Percentiles rank a stretch among this genome's conserved stretches.
These are phyloP conservation scores for Dendryphion nanum DNA, from an alignment of 2,329 filamentous ascomycete genomes.

Conservation along the genomic window DNA sequence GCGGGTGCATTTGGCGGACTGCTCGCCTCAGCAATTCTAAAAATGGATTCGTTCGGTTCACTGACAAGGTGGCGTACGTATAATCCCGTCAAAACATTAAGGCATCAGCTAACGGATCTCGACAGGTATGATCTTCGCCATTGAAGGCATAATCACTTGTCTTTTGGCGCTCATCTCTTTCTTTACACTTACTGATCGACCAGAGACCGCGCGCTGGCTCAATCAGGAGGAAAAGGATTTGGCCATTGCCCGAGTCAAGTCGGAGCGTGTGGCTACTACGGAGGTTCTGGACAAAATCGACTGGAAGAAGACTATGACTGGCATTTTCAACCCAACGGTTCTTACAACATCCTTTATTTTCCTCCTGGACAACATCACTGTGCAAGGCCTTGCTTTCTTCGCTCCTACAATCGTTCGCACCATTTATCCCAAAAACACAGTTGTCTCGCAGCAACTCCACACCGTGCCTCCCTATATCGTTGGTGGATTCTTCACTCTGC, in stretches of 20 bases:
- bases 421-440: conserved; percentile 60
- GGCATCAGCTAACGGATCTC: too few species aligned
- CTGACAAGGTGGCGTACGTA: conserved; percentile 60
- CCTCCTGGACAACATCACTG: conserved; percentile 67
- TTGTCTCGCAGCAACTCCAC: conserved; percentile 65
- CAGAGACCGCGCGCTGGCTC: conserved; percentile 67
- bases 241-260: conserved; percentile 66
- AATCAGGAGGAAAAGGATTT: conserved; percentile 64
- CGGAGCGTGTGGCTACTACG: conserved; percentile 62
- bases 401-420: conserved; percentile 67
- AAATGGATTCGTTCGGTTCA: conserved; percentile 56
- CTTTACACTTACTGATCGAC: conserved; percentile 65
- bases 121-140: conserved; percentile 73
- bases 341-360: conserved; percentile 59
- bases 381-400: conserved; percentile 70
- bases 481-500: conserved; percentile 64
- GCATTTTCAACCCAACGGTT: conserved; percentile 64
- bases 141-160: conserved; percentile 67
- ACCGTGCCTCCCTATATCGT: conserved; percentile 71
- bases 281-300: conserved; percentile 65
- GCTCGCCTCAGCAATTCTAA: conserved; percentile 61
- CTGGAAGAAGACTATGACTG: conserved; percentile 57
- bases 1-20: conserved; percentile 71
- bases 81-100: too few species aligned
- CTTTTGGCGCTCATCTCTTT: conserved; percentile 61